These are phyloP conservation scores for Helicostylum pulchrum DNA, from an alignment of 192 early-diverging fungal genomes.

Conservation along the genomic window DNA sequence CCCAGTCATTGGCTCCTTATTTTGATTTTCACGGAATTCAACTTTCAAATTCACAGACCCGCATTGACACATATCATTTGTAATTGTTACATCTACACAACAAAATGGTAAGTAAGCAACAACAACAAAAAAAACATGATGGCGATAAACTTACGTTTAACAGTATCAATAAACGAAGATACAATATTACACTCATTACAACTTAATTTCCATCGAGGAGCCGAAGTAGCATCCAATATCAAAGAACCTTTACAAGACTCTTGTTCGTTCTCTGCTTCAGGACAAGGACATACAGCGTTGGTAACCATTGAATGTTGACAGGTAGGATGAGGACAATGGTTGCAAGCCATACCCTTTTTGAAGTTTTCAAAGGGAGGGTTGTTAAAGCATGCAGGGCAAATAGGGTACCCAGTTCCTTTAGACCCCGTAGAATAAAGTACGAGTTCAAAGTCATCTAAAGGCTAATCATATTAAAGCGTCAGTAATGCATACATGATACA, in stretches of 20 bases:
- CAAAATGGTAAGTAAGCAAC: background rate
- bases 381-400: slow-evolving; percentile 56
- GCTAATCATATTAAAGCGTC: slow-evolving; percentile 21
- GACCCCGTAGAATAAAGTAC: slow-evolving; percentile 52
- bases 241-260: slow-evolving; percentile 37
- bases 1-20: slow-evolving; percentile 24
- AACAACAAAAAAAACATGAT: background rate
- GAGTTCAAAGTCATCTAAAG: slow-evolving; percentile 53
- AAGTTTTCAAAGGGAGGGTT: slow-evolving; percentile 51
- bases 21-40: slow-evolving; percentile 45
- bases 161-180: slow-evolving; percentile 41
- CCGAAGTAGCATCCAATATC: slow-evolving; percentile 49
- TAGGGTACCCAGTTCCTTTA: slow-evolving; percentile 53
- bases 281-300: slow-evolving; percentile 45
- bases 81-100: slow-evolving; percentile 29
- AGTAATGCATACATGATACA: background rate
- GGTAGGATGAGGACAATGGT: slow-evolving; percentile 49
- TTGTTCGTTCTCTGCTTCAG: slow-evolving; percentile 23
- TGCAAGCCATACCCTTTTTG: slow-evolving; percentile 46
- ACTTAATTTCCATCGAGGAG: slow-evolving; percentile 52
- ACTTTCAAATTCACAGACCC: slow-evolving; percentile 40
- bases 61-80: slow-evolving; percentile 43
- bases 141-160: slow-evolving; percentile 32
- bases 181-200: slow-evolving; percentile 53
- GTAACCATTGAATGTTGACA: slow-evolving; percentile 46